These are phyloP conservation scores for Pelargonium cotyledonis DNA, from an alignment of 441 rosid genomes.

Conservation along the genomic window DNA sequence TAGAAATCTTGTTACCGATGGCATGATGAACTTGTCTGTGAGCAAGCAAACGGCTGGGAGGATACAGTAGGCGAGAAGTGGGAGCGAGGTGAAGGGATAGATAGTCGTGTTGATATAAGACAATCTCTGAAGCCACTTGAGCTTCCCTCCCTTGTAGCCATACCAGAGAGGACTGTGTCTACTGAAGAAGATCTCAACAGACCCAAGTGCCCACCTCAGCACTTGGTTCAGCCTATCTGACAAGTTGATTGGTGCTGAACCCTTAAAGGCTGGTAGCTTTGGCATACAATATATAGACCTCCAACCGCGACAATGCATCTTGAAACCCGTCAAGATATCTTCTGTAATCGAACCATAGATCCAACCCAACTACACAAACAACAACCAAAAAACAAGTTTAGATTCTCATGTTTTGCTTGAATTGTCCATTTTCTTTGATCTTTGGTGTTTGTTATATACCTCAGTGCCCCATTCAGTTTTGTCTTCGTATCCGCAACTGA, in stretches of 20 bases:
- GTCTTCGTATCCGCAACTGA: conserved; percentile 97
- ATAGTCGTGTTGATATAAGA: conserved; percentile 88
- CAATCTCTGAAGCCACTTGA: conserved; percentile 89
- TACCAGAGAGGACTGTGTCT: conserved; percentile 98
- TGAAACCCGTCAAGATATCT: conserved; percentile 97
- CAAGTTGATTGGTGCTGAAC: conserved; percentile 96
- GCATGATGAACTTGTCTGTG: conserved; percentile 92
- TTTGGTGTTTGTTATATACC: conserved; percentile 31
- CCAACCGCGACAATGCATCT: conserved; percentile 99
- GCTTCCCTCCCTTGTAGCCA: conserved; percentile 69
- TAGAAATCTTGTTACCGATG: conserved; percentile 48
- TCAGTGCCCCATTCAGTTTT: conserved; percentile 95
- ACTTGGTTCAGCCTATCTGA: conserved; percentile 97
- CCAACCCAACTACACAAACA: conserved; percentile 79
- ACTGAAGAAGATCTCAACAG: conserved; percentile 92
- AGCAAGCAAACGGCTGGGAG: conserved; percentile 93
- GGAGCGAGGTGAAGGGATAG: conserved; percentile 86
- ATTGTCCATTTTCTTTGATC: too few relatives aligned
- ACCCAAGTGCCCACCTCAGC: conserved; percentile 98
- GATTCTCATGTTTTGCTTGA: too few relatives aligned
- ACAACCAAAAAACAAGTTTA: neutral
- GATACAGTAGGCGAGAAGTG: conserved; percentile 89
- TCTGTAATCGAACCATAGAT: conserved; percentile 97
- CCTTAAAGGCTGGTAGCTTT: conserved; percentile 82
- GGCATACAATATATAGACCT: conserved; percentile 97